Evolutionary conservation across 305 asterid species (phyloP), one percentile per base, ranked within the genome.

Genomic region (Fraxinus floribunda): DNA sequence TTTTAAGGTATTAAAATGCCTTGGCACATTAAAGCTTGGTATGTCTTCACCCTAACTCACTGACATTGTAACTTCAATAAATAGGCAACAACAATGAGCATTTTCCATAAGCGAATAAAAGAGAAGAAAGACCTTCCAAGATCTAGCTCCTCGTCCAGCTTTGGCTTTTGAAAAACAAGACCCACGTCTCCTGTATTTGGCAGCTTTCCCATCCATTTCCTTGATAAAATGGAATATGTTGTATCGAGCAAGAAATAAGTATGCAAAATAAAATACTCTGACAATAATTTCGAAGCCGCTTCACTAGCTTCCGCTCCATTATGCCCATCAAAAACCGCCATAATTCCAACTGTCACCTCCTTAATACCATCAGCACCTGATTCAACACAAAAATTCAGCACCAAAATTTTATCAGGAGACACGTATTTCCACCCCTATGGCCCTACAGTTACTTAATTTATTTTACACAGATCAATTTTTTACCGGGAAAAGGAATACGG

Each of bases 311-410:
- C 97, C 6, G 92, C 89, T 83, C 99, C 99, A 83, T 92, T 96
- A 80, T 96, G 99, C 83, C 99, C 99, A 87, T 96, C 99, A 80
- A 96, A 96, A 81, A 96, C 95, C 64, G 98, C 99, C 90, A 92
- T 88, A 77, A 94, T 82, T 76, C 94, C 98, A 89, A 92, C 97
- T 71, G 87, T 85, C 82, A 93, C 95, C 90, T 91, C 97, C 26
- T 87, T 91, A 74, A 91, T 84, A 83, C 94, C 98, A 66, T 81
- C 80, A 68, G 90, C 88, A 86, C 97, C 98, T 94, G 86, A 79
- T 34, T 62, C 62, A 77, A 78, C 79, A 79, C 22, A n/a, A 52
- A 13, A 55, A 77, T n/a, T 74, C 1, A 71, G 15, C 11, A 60
- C 34, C 41, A 5, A 5, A 71, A 0, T 32, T 71, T 32, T 32